A percentile compares a stretch with the other conserved stretches of the same genome.
phyloP scores from a whole-genome alignment of 2,329 filamentous ascomycete genomes.

The Bipolaris bicolor region DNA sequence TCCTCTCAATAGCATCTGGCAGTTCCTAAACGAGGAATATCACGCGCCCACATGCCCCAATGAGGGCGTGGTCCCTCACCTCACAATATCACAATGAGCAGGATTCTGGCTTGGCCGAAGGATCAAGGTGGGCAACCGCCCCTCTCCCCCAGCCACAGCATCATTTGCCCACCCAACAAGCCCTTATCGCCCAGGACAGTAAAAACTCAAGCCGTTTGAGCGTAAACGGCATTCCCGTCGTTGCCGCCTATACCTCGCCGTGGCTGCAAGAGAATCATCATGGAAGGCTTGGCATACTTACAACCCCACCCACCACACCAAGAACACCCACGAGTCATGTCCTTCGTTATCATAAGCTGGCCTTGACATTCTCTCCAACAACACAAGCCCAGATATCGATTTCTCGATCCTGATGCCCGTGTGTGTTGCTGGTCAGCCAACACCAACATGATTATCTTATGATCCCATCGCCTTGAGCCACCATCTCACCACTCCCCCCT shows the following conservation, averaged over 20 bases:
- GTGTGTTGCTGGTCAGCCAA: too few species aligned
- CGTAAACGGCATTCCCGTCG: too few species aligned
- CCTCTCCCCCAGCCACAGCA: neutral
- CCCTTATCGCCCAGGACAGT: neutral
- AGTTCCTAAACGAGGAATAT: neutral
- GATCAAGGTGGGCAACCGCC: neutral
- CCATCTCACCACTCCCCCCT: neutral
- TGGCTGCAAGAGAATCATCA: neutral
- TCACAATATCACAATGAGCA: neutral
- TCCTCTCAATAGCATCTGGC: neutral
- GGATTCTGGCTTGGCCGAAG: neutral
- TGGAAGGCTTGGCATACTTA: neutral
- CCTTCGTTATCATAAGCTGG: too few species aligned
- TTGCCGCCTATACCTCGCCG: too few species aligned
- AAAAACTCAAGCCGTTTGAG: too few species aligned
- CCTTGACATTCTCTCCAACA: too few species aligned
- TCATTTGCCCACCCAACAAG: neutral
- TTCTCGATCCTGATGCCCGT: neutral
- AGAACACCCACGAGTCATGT: too few species aligned
- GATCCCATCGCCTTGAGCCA: neutral
- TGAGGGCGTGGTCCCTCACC: neutral
- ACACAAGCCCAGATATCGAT: neutral
- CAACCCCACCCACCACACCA: neutral
- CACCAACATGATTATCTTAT: too few species aligned
- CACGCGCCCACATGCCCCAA: neutral